phyloP scores from a whole-genome alignment of 306 rosid species.

The Cercis canadensis region DNA sequence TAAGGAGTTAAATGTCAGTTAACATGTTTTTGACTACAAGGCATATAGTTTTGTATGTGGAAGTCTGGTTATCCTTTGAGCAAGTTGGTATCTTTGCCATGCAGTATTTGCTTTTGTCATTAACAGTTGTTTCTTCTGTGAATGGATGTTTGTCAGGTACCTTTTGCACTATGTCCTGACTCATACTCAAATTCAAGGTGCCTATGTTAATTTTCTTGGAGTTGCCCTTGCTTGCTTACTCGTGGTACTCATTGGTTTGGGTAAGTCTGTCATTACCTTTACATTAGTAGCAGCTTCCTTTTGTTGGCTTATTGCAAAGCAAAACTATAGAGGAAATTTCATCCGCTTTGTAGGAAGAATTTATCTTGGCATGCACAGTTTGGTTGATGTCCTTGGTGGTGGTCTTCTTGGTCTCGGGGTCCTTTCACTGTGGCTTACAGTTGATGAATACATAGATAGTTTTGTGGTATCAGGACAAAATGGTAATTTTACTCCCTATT shows the following conservation, averaged over 20 bases:
- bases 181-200: constrained; percentile 64
- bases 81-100: constrained; percentile 36
- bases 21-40: constrained; percentile 18
- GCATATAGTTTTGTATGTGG: not conserved
- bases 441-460: constrained; percentile 64
- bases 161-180: constrained; percentile 77
- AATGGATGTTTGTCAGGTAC: constrained; percentile 63
- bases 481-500: constrained; percentile 56
- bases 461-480: constrained; percentile 83
- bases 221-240: constrained; percentile 63
- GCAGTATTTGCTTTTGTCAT: constrained; percentile 33
- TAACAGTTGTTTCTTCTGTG: constrained; percentile 42
- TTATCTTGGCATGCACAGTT: constrained; percentile 97
- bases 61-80: constrained; percentile 24
- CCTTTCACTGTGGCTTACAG: constrained; percentile 81
- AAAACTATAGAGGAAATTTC: constrained; percentile 35
- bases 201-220: constrained; percentile 56
- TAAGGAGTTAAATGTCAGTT: not conserved
- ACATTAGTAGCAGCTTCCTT: constrained; percentile 17
- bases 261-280: constrained; percentile 51
- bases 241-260: constrained; percentile 81
- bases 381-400: constrained; percentile 78
- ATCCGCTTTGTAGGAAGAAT: constrained; percentile 76
- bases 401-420: constrained; percentile 67
- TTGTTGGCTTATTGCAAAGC: constrained; percentile 27